phyloP scores from a whole-genome alignment of 2,329 filamentous ascomycete species.

The Hypoxylon sp. region DNA sequence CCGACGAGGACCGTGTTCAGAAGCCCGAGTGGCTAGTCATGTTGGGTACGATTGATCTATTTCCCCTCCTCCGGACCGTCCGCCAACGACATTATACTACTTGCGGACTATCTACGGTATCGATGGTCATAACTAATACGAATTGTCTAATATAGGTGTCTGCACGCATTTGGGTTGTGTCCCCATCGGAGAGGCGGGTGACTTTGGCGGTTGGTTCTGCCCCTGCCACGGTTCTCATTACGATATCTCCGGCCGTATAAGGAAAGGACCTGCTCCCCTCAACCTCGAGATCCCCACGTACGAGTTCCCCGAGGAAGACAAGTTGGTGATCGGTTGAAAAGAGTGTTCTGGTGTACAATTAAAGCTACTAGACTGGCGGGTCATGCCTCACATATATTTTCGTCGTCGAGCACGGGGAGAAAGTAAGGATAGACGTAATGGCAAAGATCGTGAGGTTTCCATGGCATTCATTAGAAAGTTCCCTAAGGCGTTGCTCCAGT shows the following conservation, averaged over 20 bases:
- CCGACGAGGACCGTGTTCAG: conserved; percentile 93
- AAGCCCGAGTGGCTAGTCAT: conserved; percentile 99
- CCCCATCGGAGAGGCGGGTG: conserved; percentile 97
- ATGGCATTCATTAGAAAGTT: conserved; percentile 48
- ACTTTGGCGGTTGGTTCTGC: conserved; percentile 99
- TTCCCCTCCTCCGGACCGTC: conserved; percentile 1
- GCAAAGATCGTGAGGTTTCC: conserved; percentile 47
- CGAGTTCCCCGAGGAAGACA: conserved; percentile 90
- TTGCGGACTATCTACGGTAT: background rate
- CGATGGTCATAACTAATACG: conserved; percentile 34
- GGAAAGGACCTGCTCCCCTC: conserved; percentile 95
- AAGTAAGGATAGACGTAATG: conserved; percentile 50
- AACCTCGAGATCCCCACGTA: conserved; percentile 96
- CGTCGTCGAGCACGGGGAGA: conserved; percentile 31
- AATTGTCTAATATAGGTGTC: conserved; percentile 71
- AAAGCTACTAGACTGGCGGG: conserved; percentile 48
- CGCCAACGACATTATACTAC: background rate
- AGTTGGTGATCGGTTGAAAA: conserved; percentile 90
- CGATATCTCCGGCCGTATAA: conserved; percentile 98
- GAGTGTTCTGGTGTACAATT: conserved; percentile 43
- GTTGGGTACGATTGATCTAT: conserved; percentile 74
- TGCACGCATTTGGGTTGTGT: conserved; percentile 99
- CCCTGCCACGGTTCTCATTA: conserved; percentile 99
- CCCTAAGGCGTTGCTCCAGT: conserved; percentile 44
- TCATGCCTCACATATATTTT: conserved; percentile 33